Base-by-base conservation (phyloP, 1,139 yeast species). In the Pichia sp. region DNA sequence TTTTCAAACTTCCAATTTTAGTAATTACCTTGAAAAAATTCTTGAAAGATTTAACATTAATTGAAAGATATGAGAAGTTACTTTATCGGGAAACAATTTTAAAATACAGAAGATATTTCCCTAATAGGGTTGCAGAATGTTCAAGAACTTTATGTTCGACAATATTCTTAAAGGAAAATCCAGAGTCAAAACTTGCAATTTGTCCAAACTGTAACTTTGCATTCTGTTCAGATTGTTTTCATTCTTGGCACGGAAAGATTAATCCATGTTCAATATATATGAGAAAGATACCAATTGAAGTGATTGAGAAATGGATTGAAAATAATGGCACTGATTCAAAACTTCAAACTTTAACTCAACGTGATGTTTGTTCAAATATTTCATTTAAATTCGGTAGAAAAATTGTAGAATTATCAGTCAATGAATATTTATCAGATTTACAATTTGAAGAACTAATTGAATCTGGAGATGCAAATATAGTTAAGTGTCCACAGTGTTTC, bases 221-320 rank as follows among this genome's bases (percentile, higher is more conserved):
- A 2, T 84, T 81, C 60, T 84, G 90, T 62, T 72, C 73, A 56
- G 73, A 73, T 38, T 84, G 90, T 63, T 67, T 73, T 16, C 81
- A 78, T 56, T 79, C 87, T 2, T 83, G 87, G 84, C 91, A 84
- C 66, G 87, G 87, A 2, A 68, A 75, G 22, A 74, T 71, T 52
- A 75, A 77, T 50, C 60, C 65, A 29, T 81, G 87, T 61, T 71
- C 73, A 18, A 65, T 61, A 43, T 65, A 64, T 42, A 52, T 70
- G 27, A 65, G 56, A 4, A 58, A 67, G 27, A 74, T 83, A 5
- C 77, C 84, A 0, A 33, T 57, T 1, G 76, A 70, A 4, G 73
- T 72, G 2, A 59, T 83, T 16, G 73, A 74, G 48, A 57, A 58
- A 16, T 81, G 69, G 75, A 63, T 67, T 51, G 66, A 53, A 45